Evolutionary conservation across 352 stramenopile genomes (phyloP), one percentile per base, ranked within the genome.

Genomic region (Pseudoperonospora humuli): DNA sequence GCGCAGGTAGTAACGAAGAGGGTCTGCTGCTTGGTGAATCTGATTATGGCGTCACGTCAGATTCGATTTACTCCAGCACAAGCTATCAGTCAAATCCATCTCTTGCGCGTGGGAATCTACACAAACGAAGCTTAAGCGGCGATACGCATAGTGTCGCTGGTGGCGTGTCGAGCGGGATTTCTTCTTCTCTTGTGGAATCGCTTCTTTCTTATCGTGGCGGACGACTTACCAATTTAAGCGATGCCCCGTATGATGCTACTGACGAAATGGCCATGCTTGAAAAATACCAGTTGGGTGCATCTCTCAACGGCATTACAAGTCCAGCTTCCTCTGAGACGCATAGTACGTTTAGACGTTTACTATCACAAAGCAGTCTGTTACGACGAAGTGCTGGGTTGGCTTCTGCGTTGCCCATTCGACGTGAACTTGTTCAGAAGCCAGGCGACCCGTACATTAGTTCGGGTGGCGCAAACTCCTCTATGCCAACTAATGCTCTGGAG

Each of bases 11-110:
- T 14, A 33, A 53, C 5, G 64, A 61, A n/a, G 64, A 64, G 13
- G 46, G 52, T 10, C 28, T 71, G 11, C 32, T 70, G 23, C 41
- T 64, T 7, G 57, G 72, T 23, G 66, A 75, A 36, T 70, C 67
- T 7, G 58, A 78, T 14, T 67, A 85, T 31, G 74, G 64, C 29
- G 9, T 64, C 37, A 57, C 80, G 17, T 86, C 76, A 6, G 63
- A 79, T 26, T 85, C 70, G 7, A 55, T 77, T 17, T 85, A 84
- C 54, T 89, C 74, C n/a, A 78, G 67, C 27, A 54, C 46, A 32
- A 82, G 71, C 26, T 74, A 66, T 25, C 55, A 75, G 23, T 76
- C 50, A 9, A 52, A 26, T 18, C 50, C 49, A 18, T 60, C 43
- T 6, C 29, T 52, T 44, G 39, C 39, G 28, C 66, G 63, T 9